phyloP scores from a whole-genome alignment of 176 grass and related monocot species.

The Tillandsia fasciculata region DNA sequence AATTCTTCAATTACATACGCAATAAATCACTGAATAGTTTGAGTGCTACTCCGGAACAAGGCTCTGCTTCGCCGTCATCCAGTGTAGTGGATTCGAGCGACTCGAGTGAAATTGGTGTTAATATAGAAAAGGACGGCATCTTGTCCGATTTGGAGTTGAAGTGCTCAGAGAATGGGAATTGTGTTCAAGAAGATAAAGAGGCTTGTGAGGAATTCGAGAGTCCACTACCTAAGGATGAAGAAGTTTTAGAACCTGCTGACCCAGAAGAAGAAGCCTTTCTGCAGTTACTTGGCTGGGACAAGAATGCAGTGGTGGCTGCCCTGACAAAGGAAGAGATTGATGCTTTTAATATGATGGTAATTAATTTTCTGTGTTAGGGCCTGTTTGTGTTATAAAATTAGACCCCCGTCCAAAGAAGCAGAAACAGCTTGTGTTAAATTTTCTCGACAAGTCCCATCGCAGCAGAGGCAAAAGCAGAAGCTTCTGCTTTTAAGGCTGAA shows the following conservation, averaged over 20 bases:
- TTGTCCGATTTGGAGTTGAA: neutral
- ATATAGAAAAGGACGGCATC: slow-evolving; percentile 1
- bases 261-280: slow-evolving; percentile 34
- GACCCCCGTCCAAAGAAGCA: neutral
- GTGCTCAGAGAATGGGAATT: slow-evolving; percentile 5
- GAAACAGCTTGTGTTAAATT: no score
- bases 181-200: slow-evolving; percentile 3
- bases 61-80: neutral
- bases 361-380: neutral
- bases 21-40: slow-evolving; percentile 22
- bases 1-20: slow-evolving; percentile 35
- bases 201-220: slow-evolving; percentile 2
- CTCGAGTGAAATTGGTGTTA: neutral
- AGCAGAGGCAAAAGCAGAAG: no score
- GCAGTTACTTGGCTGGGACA: slow-evolving; percentile 26
- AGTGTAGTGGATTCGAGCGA: slow-evolving; percentile 6
- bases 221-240: slow-evolving; percentile 1
- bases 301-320: slow-evolving; percentile 13
- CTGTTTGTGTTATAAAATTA: no score
- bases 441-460: no score
- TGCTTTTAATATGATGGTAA: slow-evolving; percentile 25
- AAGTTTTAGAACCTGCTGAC: slow-evolving; percentile 21
- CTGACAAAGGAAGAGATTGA: slow-evolving; percentile 36
- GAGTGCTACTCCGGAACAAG: slow-evolving; percentile 14
- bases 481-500: no score